These are phyloP conservation scores for Thraustochytrium sp. DNA, from an alignment of 352 stramenopile species.

Conservation along the genomic window DNA sequence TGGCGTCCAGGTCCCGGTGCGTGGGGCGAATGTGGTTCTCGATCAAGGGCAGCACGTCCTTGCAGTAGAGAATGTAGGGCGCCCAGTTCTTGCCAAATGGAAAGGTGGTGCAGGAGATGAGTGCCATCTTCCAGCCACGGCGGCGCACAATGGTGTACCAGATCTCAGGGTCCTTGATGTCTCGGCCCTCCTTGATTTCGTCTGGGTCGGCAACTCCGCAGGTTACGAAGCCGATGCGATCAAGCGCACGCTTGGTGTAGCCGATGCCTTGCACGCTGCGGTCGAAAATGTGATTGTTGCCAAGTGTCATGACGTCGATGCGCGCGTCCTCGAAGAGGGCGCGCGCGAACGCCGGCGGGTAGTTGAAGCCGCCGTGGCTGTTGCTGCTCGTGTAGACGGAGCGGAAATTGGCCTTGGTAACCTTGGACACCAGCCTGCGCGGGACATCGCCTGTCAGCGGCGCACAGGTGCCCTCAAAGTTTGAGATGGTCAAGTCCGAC, in stretches of 20 bases:
- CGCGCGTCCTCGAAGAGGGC: not conserved
- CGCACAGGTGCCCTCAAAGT: conserved; percentile 3
- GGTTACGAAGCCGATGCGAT: not conserved
- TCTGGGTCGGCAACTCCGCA: not conserved
- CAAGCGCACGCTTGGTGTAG: not conserved
- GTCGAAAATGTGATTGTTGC: conserved; percentile 19
- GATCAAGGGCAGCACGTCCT: not conserved
- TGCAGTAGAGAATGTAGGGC: conserved; percentile 10
- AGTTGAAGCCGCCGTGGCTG: not conserved
- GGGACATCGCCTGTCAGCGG: not conserved
- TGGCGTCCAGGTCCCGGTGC: not conserved
- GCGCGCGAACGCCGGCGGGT: not conserved
- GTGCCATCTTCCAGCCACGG: not conserved
- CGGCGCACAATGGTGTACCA: conserved; percentile 5
- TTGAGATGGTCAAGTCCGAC: not conserved
- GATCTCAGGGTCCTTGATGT: not conserved
- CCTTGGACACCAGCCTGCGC: not conserved
- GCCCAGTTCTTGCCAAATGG: not conserved
- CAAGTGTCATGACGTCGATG: not conserved
- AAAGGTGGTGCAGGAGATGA: not conserved
- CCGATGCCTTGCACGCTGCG: not conserved
- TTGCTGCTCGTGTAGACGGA: not conserved
- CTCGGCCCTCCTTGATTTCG: not conserved
- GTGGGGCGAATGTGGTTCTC: not conserved
- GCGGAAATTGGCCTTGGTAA: conserved; percentile 2